Conservation (phyloP, 176 grass and related monocot genomes). For the barley (Hordeum vulgare) region DNA sequence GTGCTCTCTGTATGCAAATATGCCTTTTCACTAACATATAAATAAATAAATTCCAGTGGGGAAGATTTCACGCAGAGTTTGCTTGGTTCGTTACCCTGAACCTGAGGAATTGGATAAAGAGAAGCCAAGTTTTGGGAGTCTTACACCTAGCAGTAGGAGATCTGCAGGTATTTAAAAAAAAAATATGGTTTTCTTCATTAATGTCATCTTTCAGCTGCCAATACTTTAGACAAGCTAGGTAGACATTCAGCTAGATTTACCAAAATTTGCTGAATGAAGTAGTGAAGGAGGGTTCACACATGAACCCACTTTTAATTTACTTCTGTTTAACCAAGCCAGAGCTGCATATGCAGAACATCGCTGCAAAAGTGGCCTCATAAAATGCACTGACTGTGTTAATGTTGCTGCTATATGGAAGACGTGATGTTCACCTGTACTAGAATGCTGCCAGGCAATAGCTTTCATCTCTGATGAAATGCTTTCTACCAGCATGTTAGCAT, state of each 20-base stretch:
- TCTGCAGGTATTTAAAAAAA: conserved; percentile 64
- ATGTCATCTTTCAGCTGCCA: background rate
- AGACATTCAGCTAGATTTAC: background rate
- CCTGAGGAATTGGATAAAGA: conserved; percentile 48
- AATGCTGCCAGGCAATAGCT: background rate
- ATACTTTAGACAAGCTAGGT: background rate
- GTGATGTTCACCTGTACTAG: background rate
- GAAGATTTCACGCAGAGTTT: conserved; percentile 61
- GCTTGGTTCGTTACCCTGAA: conserved; percentile 68
- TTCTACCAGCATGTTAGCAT: background rate
- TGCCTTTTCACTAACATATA: conserved; percentile 10
- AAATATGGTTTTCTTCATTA: background rate
- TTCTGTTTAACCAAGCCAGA: background rate
- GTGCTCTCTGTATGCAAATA: conserved; percentile 13
- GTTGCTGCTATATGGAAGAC: background rate
- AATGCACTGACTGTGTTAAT: background rate
- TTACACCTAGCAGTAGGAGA: conserved; percentile 43
- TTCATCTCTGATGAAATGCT: background rate
- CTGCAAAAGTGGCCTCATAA: background rate
- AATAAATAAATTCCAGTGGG: conserved; percentile 45
- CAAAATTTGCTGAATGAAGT: background rate
- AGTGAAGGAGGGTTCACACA: background rate
- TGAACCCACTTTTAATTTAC: background rate
- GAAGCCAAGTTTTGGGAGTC: conserved; percentile 33
- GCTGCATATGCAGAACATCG: background rate